phyloP scores from a whole-genome alignment of 768 basidiomycete species.

The Boletus subcaerulescens region DNA sequence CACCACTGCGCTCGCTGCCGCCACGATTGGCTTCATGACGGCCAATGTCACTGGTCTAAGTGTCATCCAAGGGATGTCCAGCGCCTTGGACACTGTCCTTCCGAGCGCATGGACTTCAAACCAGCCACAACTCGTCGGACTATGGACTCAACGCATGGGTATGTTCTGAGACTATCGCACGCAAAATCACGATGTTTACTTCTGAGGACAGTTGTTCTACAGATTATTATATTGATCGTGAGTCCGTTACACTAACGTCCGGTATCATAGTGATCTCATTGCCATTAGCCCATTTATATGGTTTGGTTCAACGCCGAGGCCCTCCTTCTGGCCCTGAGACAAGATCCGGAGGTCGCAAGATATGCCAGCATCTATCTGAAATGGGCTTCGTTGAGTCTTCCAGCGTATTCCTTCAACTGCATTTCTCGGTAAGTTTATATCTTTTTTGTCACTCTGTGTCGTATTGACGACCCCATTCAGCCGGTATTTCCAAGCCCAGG shows the following conservation, averaged over 20 bases:
- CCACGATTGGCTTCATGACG: constrained; percentile 72
- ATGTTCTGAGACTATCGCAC: neutral
- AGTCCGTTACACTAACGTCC: constrained; percentile 20
- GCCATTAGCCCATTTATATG: constrained; percentile 46
- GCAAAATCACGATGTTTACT: neutral
- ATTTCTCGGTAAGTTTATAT: constrained; percentile 40
- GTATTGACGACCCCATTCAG: constrained; percentile 47
- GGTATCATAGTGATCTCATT: neutral
- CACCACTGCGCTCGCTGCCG: constrained; percentile 84
- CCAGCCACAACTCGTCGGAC: constrained; percentile 79
- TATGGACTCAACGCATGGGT: constrained; percentile 92
- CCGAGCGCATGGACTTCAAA: constrained; percentile 93
- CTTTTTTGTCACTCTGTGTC: constrained; percentile 31
- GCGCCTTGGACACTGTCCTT: constrained; percentile 88
- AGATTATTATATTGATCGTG: constrained; percentile 48
- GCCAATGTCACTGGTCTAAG: constrained; percentile 55
- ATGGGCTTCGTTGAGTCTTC: constrained; percentile 74
- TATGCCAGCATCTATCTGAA: constrained; percentile 69
- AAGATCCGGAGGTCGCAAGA: constrained; percentile 79
- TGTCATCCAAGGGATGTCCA: constrained; percentile 79
- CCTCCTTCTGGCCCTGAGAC: constrained; percentile 66
- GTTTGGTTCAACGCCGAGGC: constrained; percentile 84
- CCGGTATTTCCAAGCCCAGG: constrained; percentile 72
- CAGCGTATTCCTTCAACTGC: constrained; percentile 60
- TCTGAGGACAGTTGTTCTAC: constrained; percentile 14